Base-by-base conservation (phyloP, 371 early-diverging fungal species). In the Syncephalis fuscata region DNA sequence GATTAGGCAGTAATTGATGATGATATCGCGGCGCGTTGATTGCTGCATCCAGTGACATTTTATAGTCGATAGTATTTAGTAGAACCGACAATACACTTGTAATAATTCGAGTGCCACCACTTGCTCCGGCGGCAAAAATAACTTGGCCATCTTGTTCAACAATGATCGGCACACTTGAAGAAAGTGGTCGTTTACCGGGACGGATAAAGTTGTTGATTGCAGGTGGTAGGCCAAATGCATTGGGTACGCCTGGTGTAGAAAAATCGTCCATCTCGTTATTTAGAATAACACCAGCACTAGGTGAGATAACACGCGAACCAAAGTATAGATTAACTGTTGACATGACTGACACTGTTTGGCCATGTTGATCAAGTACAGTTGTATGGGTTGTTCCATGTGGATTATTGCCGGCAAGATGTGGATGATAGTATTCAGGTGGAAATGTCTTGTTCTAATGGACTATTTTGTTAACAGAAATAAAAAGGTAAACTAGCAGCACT, bases 221-320 rank as follows among this genome's bases (percentile, higher is more conserved):
- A 0, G 93, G 88, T 21, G 65, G 71, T 14, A 93, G 67, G 10
- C 87, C 90, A 71, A 92, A 92, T 11, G 66, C 63, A 56, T 96
- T 92, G 14, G 85, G 71, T 14, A 63, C 57, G 39, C 82, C 81
- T 25, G 92, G 92, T 21, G 89, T 87, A 44, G 86, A 83, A 59
- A 99, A 99, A 57, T 99, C 99, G 61, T 98, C 98, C 85, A 99
- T 95, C 57, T 96, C 79, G 60, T 98, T 78, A 66, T 99, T 99
- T 32, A 99, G 68, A 32, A 99, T 82, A 23, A 99, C 73, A n/a
- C 99, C 99, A 0, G 98, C 92, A 15, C 52, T 64, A 1, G 77
- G 77, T 61, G 98, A 93, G 80, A 99, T 76, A 16, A 98, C 56
- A 37, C 80, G 82, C 2, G 94, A 81, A 0, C 99, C 99, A 71